Evolutionary conservation across 2,329 filamentous ascomycete genomes (phyloP).

Genomic region (Apiospora rasikravindrae): DNA sequence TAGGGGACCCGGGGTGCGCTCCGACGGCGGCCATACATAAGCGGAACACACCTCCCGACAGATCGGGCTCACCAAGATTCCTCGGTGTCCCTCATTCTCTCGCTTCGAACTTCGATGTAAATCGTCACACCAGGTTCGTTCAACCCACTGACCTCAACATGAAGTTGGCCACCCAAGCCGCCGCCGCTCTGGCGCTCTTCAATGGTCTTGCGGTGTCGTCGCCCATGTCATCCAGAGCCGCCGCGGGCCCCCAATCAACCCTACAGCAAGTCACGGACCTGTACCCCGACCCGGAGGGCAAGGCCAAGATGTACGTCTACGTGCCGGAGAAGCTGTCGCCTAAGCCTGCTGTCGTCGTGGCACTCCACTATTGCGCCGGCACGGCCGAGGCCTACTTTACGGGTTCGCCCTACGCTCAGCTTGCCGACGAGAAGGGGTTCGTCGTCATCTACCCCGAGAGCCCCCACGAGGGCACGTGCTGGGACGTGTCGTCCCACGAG

Average conservation of each 20-base stretch:
- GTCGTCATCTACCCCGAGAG: slow-evolving; percentile 61
- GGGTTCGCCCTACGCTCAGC: slow-evolving; percentile 52
- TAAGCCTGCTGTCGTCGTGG: slow-evolving; percentile 56
- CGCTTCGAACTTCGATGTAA: background rate
- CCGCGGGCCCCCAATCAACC: slow-evolving; percentile 16
- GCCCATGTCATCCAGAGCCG: background rate
- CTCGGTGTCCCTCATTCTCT: background rate
- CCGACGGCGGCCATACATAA: background rate
- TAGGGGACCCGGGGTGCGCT: background rate
- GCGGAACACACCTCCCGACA: background rate
- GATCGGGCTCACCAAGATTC: background rate
- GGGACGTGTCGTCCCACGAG: slow-evolving; percentile 58
- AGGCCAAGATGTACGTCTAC: slow-evolving; percentile 52
- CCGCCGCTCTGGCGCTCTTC: background rate
- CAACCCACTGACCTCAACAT: background rate
- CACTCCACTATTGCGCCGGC: slow-evolving; percentile 60
- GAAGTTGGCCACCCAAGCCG: background rate
- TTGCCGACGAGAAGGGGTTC: slow-evolving; percentile 48
- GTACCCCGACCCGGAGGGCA: slow-evolving; percentile 42
- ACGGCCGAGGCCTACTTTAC: slow-evolving; percentile 54
- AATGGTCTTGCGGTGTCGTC: background rate
- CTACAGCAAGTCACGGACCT: slow-evolving; percentile 36
- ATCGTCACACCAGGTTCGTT: background rate
- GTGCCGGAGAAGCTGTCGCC: slow-evolving; percentile 41
- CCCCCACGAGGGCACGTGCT: slow-evolving; percentile 57